Conservation (phyloP, 1,139 yeast genomes). For the Nakaseomyces bracarensis region DNA sequence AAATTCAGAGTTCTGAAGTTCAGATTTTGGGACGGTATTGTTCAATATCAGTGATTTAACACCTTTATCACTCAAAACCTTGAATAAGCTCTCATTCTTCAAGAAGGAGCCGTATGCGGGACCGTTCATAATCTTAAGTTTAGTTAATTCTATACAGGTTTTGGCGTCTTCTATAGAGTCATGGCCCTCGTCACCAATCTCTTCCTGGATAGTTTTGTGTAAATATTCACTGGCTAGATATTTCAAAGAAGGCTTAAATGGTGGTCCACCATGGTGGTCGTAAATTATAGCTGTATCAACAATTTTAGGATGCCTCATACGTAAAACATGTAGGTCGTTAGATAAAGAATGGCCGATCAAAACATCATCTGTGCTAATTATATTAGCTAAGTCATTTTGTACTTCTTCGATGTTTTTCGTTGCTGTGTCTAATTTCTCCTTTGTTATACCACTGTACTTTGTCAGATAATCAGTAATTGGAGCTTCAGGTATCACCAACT, state of each 20-base stretch:
- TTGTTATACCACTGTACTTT: constrained; percentile 77
- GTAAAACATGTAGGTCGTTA: constrained; percentile 54
- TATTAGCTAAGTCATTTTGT: constrained; percentile 45
- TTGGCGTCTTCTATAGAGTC: constrained; percentile 80
- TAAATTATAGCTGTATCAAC: constrained; percentile 60
- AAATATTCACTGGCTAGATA: constrained; percentile 55
- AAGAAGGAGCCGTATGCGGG: constrained; percentile 49
- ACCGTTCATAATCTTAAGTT: constrained; percentile 62
- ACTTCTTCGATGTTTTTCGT: constrained; percentile 60
- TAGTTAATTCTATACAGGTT: constrained; percentile 71
- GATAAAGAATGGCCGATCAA: constrained; percentile 69
- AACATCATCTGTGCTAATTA: constrained; percentile 46
- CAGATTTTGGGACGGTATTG: constrained; percentile 22
- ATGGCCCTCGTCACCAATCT: constrained; percentile 54
- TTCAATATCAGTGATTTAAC: constrained; percentile 38
- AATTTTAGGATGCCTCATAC: constrained; percentile 52
- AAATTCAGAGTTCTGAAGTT: constrained; percentile 10
- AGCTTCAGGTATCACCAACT: constrained; percentile 66
- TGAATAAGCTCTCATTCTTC: constrained; percentile 38
- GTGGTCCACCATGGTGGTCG: constrained; percentile 74
- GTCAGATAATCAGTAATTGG: constrained; percentile 76
- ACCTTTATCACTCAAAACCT: constrained; percentile 30
- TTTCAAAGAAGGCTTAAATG: constrained; percentile 67
- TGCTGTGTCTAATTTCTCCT: constrained; percentile 51
- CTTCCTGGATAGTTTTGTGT: constrained; percentile 51